A percentile compares a stretch with the other conserved stretches of the same genome.
phyloP scores from a whole-genome alignment of 495 filamentous ascomycete species.

The Tuber melanosporum region DNA sequence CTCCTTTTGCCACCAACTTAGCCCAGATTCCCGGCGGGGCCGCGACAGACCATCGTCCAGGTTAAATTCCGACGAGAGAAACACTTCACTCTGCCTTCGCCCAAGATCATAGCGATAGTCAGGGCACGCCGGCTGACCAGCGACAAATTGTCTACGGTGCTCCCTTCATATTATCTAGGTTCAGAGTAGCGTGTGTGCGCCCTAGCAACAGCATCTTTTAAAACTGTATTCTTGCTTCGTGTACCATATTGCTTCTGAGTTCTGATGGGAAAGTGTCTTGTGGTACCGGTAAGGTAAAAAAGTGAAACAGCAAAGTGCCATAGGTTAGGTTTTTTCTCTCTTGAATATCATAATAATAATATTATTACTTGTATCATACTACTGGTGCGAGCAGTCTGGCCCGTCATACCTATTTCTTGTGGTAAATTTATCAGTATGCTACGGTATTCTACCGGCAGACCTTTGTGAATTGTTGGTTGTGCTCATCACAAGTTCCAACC shows the following conservation, averaged over 20 bases:
- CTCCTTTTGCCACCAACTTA: neutral
- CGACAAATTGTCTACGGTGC: neutral
- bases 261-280: too few relatives aligned
- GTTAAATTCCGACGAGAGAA: slow-evolving; percentile 2
- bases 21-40: neutral
- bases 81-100: slow-evolving; percentile 1
- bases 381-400: neutral
- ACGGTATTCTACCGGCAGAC: neutral
- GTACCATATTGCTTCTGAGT: too few relatives aligned
- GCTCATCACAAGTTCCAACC: neutral
- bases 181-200: neutral
- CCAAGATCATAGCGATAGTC: neutral
- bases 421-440: neutral
- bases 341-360: too few relatives aligned
- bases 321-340: too few relatives aligned
- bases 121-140: neutral
- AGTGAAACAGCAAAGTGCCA: too few relatives aligned
- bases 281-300: too few relatives aligned
- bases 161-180: neutral
- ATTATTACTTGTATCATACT: too few relatives aligned
- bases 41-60: slow-evolving; percentile 22
- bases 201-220: neutral
- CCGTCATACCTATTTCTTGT: neutral
- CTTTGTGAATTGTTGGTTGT: neutral
- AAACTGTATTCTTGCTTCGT: too few relatives aligned